phyloP scores from a whole-genome alignment of 2,329 filamentous ascomycete species.

The Fusarium liriodendri region DNA sequence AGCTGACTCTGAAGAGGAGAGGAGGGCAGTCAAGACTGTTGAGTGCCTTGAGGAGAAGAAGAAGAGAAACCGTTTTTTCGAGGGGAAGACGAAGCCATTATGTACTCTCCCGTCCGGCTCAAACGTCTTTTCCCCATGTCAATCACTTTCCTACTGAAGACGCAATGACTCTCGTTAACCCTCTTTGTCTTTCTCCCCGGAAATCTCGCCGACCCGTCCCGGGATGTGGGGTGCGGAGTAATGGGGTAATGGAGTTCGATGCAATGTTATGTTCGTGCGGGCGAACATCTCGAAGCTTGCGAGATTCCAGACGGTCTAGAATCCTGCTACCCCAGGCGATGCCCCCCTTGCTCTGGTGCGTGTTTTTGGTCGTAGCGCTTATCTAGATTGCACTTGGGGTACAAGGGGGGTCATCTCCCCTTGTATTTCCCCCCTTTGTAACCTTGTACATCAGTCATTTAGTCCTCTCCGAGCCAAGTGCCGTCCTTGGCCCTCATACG shows the following conservation, averaged over 20 bases:
- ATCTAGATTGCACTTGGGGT: not conserved
- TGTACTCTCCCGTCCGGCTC: slow-evolving; percentile 11
- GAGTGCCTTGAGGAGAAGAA: slow-evolving; percentile 28
- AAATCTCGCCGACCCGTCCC: slow-evolving; percentile 16
- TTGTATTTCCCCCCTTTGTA: not conserved
- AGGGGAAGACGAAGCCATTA: slow-evolving; percentile 12
- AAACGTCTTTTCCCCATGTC: not conserved
- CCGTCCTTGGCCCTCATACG: slow-evolving; percentile 4
- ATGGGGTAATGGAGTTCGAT: not conserved
- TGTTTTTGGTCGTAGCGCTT: slow-evolving; percentile 2
- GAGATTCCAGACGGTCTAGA: slow-evolving; percentile 34
- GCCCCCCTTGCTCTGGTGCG: not conserved
- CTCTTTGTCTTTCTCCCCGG: not conserved
- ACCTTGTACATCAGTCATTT: slow-evolving; percentile 4
- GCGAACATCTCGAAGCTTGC: slow-evolving; percentile 6
- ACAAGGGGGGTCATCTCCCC: not conserved
- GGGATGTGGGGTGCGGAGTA: slow-evolving; percentile 29
- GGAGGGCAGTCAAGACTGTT: slow-evolving; percentile 19
- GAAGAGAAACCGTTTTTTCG: not conserved
- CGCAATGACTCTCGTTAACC: not conserved
- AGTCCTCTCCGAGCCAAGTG: not conserved
- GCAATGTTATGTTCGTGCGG: not conserved
- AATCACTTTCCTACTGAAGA: not conserved
- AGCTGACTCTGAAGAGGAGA: not conserved
- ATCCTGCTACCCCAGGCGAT: not conserved